Evolutionary conservation across 495 filamentous ascomycete genomes (phyloP), one percentile per base, ranked within the genome.

Genomic region (Penicillium coffeae): DNA sequence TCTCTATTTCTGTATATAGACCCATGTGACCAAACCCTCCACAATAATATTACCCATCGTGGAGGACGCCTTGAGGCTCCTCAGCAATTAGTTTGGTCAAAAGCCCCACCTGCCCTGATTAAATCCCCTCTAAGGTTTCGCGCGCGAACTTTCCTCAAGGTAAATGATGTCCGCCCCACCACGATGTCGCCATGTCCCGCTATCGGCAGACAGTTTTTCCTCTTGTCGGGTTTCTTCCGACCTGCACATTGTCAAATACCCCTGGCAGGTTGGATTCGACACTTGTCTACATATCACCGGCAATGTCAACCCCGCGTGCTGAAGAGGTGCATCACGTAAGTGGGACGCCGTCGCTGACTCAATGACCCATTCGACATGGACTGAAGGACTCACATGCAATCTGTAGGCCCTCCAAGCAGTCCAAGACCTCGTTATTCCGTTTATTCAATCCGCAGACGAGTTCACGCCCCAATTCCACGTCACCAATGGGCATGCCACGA

Each of bases 401-500:
- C 3, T 13, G 15, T 51, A 92, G 89, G 78, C 93, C 25, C 71
- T 95, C 9, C 76, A 76, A 50, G 81, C 87, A 8, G 81, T 92
- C 34, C 79, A 89, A 74, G 70, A 79, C 22, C 78, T 90, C 27
- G 74, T 95, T 21, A 76, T 93, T 20, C 86, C 87, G 1, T 93
- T 90, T 66, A 85, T 95, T 54, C 78, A 75, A 35, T 74, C 77
- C 10, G 89, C 89, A 44, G 89, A 94, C 65, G 72, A 85, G 44
- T 30, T 10, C 5, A 30, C 25, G 4, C 50, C 42, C 73, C 74
- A 18, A 55, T 63, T 10, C 16, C 78, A 78, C 52, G 65, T 70
- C 14, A 70, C 46, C 32, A 69, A 73, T n/a, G 68, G 77, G 41
- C 45, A 67, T 39, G 62, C 68, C 64, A 38, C 65, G 80, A 43